phyloP scores from a whole-genome alignment of 768 basidiomycete genomes.

The Agaricus subrufescens region DNA sequence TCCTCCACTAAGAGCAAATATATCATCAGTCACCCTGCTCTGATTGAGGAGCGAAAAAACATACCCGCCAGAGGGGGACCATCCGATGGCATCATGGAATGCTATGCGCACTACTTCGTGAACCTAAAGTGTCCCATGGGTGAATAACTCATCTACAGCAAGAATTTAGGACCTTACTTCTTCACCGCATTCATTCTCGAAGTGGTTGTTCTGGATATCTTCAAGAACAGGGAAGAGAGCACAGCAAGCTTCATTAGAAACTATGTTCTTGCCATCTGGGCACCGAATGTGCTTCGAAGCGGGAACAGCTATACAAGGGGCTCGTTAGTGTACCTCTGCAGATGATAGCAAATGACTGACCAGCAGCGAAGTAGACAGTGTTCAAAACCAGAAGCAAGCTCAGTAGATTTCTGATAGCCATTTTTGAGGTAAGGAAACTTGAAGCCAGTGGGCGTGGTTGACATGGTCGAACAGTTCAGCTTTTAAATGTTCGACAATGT shows the following conservation, averaged over 20 bases:
- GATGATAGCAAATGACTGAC: no score
- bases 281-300: constrained; percentile 5
- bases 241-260: constrained; percentile 28
- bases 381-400: no score
- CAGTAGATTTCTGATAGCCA: no score
- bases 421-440: no score
- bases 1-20: constrained; percentile 11
- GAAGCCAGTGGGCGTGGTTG: no score
- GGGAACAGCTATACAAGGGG: no score
- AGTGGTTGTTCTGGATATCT: constrained; percentile 31
- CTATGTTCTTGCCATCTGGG: constrained; percentile 23
- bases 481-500: no score
- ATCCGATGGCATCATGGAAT: constrained; percentile 41
- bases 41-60: neutral
- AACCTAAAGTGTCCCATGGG: neutral
- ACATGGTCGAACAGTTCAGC: no score
- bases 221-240: constrained; percentile 33
- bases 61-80: constrained; percentile 20
- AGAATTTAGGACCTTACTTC: constrained; percentile 8
- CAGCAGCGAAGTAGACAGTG: no score
- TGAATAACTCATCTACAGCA: no score
- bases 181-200: constrained; percentile 26
- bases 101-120: constrained; percentile 21
- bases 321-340: no score
- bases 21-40: neutral